A percentile compares a stretch with the other conserved stretches of the same genome.
These are phyloP conservation scores for Penicillium sp. DNA, from an alignment of 2,329 filamentous ascomycete genomes.

Conservation along the genomic window DNA sequence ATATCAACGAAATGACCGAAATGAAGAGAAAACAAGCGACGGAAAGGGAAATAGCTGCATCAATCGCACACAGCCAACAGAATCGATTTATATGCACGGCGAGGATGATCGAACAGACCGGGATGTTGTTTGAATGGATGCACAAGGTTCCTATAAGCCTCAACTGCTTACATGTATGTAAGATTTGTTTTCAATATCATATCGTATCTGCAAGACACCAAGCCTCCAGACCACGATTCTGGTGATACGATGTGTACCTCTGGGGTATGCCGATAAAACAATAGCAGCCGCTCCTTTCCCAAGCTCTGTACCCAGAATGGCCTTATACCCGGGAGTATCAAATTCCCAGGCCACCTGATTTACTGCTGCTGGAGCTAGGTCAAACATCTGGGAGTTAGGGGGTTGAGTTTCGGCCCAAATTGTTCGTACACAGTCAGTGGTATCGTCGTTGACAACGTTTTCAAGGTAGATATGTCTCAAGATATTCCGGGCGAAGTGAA, in stretches of 20 bases:
- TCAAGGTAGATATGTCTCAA: not conserved
- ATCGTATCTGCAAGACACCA: not conserved
- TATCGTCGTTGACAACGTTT: not conserved
- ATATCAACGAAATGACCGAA: not conserved
- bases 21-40: too few relatives aligned
- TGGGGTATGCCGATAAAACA: not conserved
- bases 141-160: not conserved
- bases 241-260: not conserved
- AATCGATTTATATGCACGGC: not conserved
- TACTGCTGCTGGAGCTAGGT: not conserved
- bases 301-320: conserved; percentile 3
- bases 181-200: not conserved
- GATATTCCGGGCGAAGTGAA: not conserved
- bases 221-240: not conserved
- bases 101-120: not conserved
- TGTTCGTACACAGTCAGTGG: not conserved
- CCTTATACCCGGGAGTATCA: conserved; percentile 1
- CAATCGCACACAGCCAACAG: not conserved
- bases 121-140: too few relatives aligned
- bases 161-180: not conserved
- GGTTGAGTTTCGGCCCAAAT: not conserved
- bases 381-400: not conserved
- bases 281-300: conserved; percentile 2
- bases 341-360: not conserved
- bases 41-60: too few relatives aligned